Conservation (phyloP, 495 filamentous ascomycete species). For the Parathielavia appendiculata region DNA sequence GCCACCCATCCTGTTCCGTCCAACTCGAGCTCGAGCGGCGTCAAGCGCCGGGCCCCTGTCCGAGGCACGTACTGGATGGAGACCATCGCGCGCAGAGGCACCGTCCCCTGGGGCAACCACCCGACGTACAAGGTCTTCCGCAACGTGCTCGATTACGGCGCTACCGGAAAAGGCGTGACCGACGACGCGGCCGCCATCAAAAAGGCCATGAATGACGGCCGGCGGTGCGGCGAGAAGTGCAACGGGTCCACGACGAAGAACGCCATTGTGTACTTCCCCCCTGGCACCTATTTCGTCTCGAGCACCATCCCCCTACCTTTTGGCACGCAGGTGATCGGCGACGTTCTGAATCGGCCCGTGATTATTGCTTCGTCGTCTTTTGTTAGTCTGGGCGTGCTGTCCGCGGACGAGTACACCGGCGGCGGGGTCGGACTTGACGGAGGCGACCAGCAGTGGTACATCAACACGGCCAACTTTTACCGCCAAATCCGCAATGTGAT, state of each 20-base stretch:
- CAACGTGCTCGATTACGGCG: slow-evolving; percentile 68
- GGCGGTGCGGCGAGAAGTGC: slow-evolving; percentile 69
- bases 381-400: slow-evolving; percentile 76
- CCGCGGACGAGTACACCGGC: slow-evolving; percentile 71
- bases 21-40: not conserved
- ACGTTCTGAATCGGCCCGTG: slow-evolving; percentile 56
- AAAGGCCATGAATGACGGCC: slow-evolving; percentile 62
- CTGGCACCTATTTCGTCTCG: slow-evolving; percentile 65
- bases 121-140: slow-evolving; percentile 52
- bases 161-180: slow-evolving; percentile 59
- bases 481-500: slow-evolving; percentile 85
- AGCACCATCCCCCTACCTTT: slow-evolving; percentile 61
- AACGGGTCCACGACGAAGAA: slow-evolving; percentile 67
- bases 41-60: not conserved
- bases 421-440: slow-evolving; percentile 27
- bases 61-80: slow-evolving; percentile 8
- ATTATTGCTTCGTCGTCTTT: slow-evolving; percentile 67
- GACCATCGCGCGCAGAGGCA: slow-evolving; percentile 60
- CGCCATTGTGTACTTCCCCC: slow-evolving; percentile 71
- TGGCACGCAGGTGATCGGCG: slow-evolving; percentile 69
- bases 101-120: slow-evolving; percentile 53
- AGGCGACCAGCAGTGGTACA: slow-evolving; percentile 28
- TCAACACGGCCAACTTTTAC: slow-evolving; percentile 94
- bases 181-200: slow-evolving; percentile 84
- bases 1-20: not conserved